phyloP scores from a whole-genome alignment of 2,329 filamentous ascomycete genomes.

The Curvularia eragrostidis region DNA sequence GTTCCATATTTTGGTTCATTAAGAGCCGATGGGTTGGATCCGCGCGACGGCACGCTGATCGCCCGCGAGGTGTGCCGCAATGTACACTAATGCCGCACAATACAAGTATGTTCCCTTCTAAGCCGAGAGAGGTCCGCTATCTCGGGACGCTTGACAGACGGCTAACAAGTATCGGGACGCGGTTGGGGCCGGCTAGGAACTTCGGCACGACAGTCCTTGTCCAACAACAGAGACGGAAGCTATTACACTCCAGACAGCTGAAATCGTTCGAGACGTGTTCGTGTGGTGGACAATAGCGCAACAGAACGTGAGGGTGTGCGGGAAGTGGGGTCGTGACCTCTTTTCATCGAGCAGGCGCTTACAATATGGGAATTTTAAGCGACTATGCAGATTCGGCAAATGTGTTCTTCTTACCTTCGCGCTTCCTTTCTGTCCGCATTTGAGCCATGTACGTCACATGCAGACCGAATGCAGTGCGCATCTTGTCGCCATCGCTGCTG shows the following conservation, averaged over 20 bases:
- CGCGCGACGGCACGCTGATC: background rate
- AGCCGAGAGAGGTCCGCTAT: too few species aligned
- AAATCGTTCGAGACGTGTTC: background rate
- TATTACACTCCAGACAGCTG: background rate
- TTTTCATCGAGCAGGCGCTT: background rate
- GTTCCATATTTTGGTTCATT: slow-evolving; percentile 1
- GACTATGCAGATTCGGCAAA: background rate
- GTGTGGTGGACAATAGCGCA: background rate
- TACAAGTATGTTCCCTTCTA: background rate
- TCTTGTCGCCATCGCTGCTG: background rate
- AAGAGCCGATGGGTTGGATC: slow-evolving; percentile 3
- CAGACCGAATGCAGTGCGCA: background rate
- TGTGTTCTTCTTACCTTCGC: background rate
- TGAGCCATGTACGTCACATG: background rate
- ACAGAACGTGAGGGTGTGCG: background rate
- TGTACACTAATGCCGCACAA: background rate
- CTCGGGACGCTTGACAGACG: background rate
- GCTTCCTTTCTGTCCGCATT: background rate
- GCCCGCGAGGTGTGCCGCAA: background rate
- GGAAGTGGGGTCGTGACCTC: background rate
- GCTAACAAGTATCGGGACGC: background rate
- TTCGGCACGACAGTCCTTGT: background rate
- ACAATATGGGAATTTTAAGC: background rate
- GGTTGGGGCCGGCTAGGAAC: background rate
- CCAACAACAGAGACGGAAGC: background rate